Evolutionary conservation across 139 green algal species (phyloP).

Genomic region (Coccomyxa sp.): DNA sequence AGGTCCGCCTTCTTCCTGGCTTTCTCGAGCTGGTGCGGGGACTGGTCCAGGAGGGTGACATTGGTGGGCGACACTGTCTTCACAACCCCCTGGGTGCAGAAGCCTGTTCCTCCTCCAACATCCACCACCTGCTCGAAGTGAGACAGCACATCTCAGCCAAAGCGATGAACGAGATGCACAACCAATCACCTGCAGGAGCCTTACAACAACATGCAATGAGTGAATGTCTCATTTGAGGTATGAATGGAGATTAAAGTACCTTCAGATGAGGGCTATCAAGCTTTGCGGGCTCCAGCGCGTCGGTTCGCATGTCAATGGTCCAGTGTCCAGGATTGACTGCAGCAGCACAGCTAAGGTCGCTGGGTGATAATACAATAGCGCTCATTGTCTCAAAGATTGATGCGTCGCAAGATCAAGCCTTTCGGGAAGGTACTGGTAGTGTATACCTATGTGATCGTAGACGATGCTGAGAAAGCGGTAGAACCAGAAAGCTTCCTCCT

Average conservation of each 20-base stretch:
- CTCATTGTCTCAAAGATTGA: too few species aligned
- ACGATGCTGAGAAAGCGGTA: slow-evolving; percentile 84
- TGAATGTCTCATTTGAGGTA: too few species aligned
- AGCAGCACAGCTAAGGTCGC: too few species aligned
- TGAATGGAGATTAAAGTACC: slow-evolving; percentile 19
- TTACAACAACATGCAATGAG: too few species aligned
- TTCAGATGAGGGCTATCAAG: slow-evolving; percentile 72
- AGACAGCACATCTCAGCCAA: too few species aligned
- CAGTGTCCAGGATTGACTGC: slow-evolving; percentile 79
- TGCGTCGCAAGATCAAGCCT: too few species aligned
- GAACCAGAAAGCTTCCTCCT: slow-evolving; percentile 81
- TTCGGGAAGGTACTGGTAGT: too few species aligned
- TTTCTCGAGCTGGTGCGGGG: slow-evolving; percentile 91
- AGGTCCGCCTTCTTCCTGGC: slow-evolving; percentile 81
- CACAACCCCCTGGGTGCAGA: slow-evolving; percentile 89
- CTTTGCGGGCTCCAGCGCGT: slow-evolving; percentile 77
- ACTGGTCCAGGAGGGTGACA: slow-evolving; percentile 93
- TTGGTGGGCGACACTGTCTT: slow-evolving; percentile 65
- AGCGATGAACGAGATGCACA: too few species aligned
- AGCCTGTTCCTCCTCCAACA: slow-evolving; percentile 91
- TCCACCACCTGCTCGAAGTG: slow-evolving; percentile 68
- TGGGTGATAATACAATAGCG: too few species aligned
- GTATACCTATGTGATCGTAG: slow-evolving; percentile 84
- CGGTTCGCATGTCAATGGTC: slow-evolving; percentile 90
- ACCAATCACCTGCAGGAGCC: too few species aligned